Evolutionary conservation across 768 basidiomycete species (phyloP).

Genomic region (Rhodotorula kratochvilovae): DNA sequence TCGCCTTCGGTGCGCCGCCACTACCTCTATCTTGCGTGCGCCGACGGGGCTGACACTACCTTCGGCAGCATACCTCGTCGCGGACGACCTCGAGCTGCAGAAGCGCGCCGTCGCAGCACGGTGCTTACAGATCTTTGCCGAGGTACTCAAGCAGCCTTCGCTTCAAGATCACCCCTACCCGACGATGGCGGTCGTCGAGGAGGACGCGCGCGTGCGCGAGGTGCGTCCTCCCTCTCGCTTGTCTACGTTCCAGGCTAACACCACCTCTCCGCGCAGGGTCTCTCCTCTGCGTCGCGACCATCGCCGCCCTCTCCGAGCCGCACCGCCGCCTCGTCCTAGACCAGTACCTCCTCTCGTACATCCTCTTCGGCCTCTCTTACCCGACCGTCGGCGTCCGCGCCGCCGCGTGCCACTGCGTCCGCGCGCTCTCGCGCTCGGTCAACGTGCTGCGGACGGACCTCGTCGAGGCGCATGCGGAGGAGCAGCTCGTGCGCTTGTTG

Average conservation of each 20-base stretch:
- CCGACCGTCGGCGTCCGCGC: slow-evolving; percentile 70
- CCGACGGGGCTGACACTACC: neutral
- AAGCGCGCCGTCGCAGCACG: slow-evolving; percentile 67
- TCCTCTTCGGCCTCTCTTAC: slow-evolving; percentile 59
- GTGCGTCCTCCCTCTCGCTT: slow-evolving; percentile 28
- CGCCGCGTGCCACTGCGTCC: slow-evolving; percentile 77
- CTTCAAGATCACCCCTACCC: slow-evolving; percentile 41
- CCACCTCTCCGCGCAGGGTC: slow-evolving; percentile 53
- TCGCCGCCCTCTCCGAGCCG: slow-evolving; percentile 68
- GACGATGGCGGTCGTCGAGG: slow-evolving; percentile 16
- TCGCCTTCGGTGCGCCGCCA: slow-evolving; percentile 21
- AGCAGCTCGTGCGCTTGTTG: slow-evolving; percentile 63
- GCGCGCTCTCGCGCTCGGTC: slow-evolving; percentile 73
- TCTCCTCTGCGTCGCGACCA: slow-evolving; percentile 69
- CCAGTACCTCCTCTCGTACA: slow-evolving; percentile 56
- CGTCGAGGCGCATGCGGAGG: slow-evolving; percentile 73
- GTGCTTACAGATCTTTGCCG: slow-evolving; percentile 56
- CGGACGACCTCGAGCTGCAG: slow-evolving; percentile 66
- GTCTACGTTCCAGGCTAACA: neutral
- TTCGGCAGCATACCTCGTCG: slow-evolving; percentile 60
- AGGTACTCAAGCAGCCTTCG: slow-evolving; percentile 45
- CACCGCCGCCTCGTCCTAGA: slow-evolving; percentile 67
- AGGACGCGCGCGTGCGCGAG: slow-evolving; percentile 24
- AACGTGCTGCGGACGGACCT: slow-evolving; percentile 76
- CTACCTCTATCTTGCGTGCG: too few relatives aligned